A percentile compares a stretch with the other conserved stretches of the same genome.
Conservation (phyloP, 352 stramenopile species). For the Globisporangium sylvaticum region DNA sequence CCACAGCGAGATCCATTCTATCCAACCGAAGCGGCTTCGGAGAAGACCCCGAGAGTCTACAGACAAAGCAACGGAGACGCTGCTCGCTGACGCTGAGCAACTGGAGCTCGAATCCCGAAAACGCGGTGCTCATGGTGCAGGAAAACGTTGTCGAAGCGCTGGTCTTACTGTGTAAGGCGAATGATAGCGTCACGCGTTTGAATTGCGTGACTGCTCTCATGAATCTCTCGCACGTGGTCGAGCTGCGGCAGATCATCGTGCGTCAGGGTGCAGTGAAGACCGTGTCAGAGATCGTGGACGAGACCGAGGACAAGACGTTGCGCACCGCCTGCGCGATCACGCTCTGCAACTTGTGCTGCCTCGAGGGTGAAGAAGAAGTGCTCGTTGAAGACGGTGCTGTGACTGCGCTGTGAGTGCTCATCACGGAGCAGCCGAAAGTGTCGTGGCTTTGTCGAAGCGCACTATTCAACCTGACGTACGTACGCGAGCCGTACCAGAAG, state of each 20-base stretch:
- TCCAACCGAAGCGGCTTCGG: neutral
- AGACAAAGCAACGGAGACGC: constrained; percentile 46
- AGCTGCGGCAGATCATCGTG: constrained; percentile 56
- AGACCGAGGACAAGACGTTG: constrained; percentile 58
- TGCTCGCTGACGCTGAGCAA: constrained; percentile 86
- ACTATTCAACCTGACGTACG: constrained; percentile 89
- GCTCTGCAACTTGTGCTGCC: constrained; percentile 82
- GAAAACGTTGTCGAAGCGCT: constrained; percentile 86
- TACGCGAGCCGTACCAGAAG: constrained; percentile 79
- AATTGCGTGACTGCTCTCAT: constrained; percentile 85
- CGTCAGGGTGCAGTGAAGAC: constrained; percentile 72
- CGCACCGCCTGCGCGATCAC: constrained; percentile 80
- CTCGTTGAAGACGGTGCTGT: constrained; percentile 84
- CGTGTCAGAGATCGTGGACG: constrained; percentile 65
- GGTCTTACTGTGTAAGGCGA: constrained; percentile 67
- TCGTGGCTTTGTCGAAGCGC: constrained; percentile 62
- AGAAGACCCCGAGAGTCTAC: constrained; percentile 18
- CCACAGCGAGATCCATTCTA: neutral
- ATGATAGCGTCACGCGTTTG: constrained; percentile 53
- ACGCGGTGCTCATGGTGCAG: constrained; percentile 82
- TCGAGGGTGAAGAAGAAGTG: constrained; percentile 69
- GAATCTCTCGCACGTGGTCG: constrained; percentile 74
- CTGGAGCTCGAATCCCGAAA: constrained; percentile 85
- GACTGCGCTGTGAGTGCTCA: constrained; percentile 73
- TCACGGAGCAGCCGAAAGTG: constrained; percentile 69